A percentile compares a stretch with the other conserved stretches of the same genome.
Conservation (phyloP, 371 early-diverging fungal genomes). For the Mortierella sp. region DNA sequence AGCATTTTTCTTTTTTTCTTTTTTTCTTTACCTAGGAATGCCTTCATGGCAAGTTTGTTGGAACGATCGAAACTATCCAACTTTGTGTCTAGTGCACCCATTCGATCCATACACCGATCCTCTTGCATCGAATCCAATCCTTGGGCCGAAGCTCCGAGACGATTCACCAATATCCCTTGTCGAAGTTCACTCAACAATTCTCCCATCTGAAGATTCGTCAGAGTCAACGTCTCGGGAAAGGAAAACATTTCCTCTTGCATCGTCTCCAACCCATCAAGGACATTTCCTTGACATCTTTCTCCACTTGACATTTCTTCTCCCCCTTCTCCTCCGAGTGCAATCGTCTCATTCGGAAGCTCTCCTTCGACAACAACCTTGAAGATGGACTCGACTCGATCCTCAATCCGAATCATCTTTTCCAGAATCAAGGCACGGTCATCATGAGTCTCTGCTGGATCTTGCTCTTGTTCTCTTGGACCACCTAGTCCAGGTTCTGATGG, state of each 20-base stretch:
- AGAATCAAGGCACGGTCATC: no score
- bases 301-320: no score
- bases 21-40: no score
- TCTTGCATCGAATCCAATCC: no score
- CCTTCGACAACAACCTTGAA: constrained; percentile 38
- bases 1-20: no score
- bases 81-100: no score
- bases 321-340: no score
- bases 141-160: no score
- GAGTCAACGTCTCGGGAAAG: constrained; percentile 16
- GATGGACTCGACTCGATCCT: constrained; percentile 19
- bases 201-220: constrained; percentile 6
- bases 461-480: background rate
- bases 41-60: no score
- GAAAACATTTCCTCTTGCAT: constrained; percentile 24
- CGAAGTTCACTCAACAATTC: background rate
- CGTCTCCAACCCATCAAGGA: constrained; percentile 2
- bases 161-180: background rate
- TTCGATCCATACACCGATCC: background rate
- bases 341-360: background rate
- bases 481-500: background rate
- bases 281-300: constrained; percentile 3
- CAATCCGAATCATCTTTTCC: constrained; percentile 19
- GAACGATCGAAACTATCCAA: no score
- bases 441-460: background rate